Conservation (phyloP, 2,329 filamentous ascomycete genomes). For the Colletotrichum shisoi region DNA sequence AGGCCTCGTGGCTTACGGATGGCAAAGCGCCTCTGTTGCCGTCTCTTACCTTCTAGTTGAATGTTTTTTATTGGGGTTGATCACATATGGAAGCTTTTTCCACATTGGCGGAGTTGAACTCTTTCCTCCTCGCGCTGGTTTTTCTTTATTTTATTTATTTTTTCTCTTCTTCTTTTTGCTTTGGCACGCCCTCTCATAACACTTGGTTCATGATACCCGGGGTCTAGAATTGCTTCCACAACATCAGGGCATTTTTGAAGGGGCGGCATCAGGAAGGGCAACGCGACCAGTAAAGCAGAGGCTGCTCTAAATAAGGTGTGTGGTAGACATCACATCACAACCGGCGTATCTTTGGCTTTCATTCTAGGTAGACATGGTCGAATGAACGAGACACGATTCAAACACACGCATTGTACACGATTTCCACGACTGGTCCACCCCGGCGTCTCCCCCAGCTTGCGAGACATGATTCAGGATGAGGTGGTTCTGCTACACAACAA, state of each 20-base stretch:
- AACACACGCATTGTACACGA: not conserved
- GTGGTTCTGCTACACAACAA: conserved; percentile 15
- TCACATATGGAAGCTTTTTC: not conserved
- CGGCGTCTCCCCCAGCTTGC: not conserved
- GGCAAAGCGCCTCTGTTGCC: conserved; percentile 35
- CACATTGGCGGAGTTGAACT: not conserved
- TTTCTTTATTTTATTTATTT: not conserved
- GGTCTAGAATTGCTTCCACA: conserved; percentile 4
- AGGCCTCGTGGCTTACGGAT: conserved; percentile 25
- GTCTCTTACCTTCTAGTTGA: conserved; percentile 29
- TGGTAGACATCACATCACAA: not conserved
- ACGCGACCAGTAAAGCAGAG: not conserved
- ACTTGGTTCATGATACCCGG: conserved; percentile 21
- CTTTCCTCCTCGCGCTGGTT: not conserved
- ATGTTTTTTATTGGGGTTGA: not conserved
- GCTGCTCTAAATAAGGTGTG: not conserved
- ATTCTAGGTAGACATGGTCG: not conserved
- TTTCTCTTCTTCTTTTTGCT: not conserved
- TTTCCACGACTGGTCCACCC: not conserved
- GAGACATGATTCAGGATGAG: conserved; percentile 10
- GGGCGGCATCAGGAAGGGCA: not conserved
- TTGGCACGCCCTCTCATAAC: conserved; percentile 4
- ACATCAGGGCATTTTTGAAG: conserved; percentile 1
- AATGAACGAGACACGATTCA: not conserved
- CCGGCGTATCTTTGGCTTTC: not conserved